Evolutionary conservation across 2,329 filamentous ascomycete species (phyloP).

Genomic region (Myotisia sp.): DNA sequence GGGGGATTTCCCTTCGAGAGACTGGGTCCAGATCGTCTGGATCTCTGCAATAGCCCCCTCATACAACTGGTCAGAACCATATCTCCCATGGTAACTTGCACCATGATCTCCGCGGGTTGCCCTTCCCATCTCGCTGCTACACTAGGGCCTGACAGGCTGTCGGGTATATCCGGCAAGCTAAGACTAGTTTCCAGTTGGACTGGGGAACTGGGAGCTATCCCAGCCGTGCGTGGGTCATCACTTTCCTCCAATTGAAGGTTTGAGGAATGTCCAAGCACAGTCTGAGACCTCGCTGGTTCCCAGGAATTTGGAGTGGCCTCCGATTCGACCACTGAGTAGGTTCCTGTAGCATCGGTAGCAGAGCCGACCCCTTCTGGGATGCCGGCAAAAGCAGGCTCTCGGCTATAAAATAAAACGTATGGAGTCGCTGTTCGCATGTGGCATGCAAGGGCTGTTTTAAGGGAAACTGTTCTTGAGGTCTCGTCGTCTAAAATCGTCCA

Average conservation of each 20-base stretch:
- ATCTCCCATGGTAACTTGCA: slow-evolving; percentile 10
- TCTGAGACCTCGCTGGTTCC: background rate
- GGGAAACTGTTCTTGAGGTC: background rate
- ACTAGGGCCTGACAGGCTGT: background rate
- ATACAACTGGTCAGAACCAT: slow-evolving; percentile 9
- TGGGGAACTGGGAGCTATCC: no score
- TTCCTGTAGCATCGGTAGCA: background rate
- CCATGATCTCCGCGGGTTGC: slow-evolving; percentile 8
- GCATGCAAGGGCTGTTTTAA: background rate
- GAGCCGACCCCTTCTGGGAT: background rate
- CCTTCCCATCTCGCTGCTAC: slow-evolving; percentile 6
- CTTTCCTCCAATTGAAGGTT: background rate
- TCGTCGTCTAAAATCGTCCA: slow-evolving; percentile 9
- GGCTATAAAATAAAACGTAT: slow-evolving; percentile 8
- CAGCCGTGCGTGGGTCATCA: no score
- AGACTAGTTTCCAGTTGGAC: background rate
- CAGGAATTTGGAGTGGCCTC: background rate
- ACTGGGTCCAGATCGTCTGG: background rate
- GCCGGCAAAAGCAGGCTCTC: slow-evolving; percentile 1
- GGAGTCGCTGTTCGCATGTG: background rate
- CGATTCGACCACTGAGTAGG: background rate
- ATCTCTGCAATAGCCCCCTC: slow-evolving; percentile 7
- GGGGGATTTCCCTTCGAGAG: background rate
- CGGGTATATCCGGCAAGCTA: background rate
- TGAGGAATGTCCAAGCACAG: background rate